These are phyloP conservation scores for Corynespora cassiicola DNA, from an alignment of 2,329 filamentous ascomycete species.

Conservation along the genomic window DNA sequence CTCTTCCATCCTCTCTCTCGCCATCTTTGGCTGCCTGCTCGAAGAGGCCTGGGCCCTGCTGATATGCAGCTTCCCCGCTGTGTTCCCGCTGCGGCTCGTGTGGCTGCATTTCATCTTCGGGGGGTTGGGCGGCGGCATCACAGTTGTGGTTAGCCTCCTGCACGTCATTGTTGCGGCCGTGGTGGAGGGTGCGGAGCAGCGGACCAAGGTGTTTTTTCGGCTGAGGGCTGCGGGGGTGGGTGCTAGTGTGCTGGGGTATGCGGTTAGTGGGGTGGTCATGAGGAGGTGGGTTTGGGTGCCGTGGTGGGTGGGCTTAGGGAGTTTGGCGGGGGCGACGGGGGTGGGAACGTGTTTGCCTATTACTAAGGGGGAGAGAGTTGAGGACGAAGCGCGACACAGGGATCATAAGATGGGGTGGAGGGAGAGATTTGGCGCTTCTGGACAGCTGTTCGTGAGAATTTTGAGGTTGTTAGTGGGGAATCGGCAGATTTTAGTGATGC, in stretches of 20 bases:
- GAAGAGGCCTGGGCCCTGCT: constrained; percentile 20
- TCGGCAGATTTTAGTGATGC: constrained; percentile 13
- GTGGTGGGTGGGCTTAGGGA: constrained; percentile 16
- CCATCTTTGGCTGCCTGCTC: constrained; percentile 19
- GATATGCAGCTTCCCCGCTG: constrained; percentile 18
- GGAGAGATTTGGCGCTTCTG: neutral
- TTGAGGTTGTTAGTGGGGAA: constrained; percentile 13
- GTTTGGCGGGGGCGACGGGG: constrained; percentile 7
- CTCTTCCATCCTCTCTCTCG: constrained; percentile 17
- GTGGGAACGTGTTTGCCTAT: constrained; percentile 16
- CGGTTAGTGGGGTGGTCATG: constrained; percentile 18
- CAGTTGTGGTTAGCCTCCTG: constrained; percentile 20
- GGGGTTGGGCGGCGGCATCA: constrained; percentile 19
- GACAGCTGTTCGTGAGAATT: too few species aligned
- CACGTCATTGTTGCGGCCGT: constrained; percentile 26
- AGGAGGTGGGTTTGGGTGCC: constrained; percentile 12
- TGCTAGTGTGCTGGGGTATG: constrained; percentile 22
- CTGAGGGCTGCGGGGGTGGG: constrained; percentile 19
- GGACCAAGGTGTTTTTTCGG: constrained; percentile 21
- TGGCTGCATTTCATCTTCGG: constrained; percentile 25
- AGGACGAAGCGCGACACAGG: neutral
- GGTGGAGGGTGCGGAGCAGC: constrained; percentile 15
- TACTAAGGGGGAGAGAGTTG: constrained; percentile 6
- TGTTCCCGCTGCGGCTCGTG: constrained; percentile 20
- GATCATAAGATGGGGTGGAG: constrained; percentile 1